Percentiles rank a stretch among this genome's conserved stretches.
Evolutionary conservation across 2,329 filamentous ascomycete species (phyloP).

Genomic region (Volutella citrinella): DNA sequence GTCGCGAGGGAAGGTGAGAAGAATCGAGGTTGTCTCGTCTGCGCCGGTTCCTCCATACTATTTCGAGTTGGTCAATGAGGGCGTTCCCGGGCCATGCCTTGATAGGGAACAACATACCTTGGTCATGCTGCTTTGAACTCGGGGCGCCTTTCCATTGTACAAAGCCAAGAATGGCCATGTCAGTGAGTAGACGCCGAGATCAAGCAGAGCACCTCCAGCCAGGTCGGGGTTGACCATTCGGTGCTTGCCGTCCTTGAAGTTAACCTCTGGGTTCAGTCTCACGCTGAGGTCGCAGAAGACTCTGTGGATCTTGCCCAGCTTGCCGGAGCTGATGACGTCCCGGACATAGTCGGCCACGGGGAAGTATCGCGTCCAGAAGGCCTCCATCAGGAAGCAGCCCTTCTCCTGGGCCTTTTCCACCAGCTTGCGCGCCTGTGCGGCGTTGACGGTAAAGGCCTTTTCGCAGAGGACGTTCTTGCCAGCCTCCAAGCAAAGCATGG

Average conservation of each 20-base stretch:
- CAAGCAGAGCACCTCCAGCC: slow-evolving; percentile 76
- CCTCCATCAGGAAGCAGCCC: slow-evolving; percentile 74
- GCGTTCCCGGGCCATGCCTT: neutral
- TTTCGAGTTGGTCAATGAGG: too few species aligned
- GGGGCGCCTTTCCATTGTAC: slow-evolving; percentile 72
- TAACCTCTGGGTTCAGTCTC: slow-evolving; percentile 2
- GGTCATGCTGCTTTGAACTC: slow-evolving; percentile 61
- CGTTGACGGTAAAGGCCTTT: slow-evolving; percentile 83
- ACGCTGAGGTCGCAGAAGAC: slow-evolving; percentile 32
- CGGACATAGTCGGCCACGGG: slow-evolving; percentile 72
- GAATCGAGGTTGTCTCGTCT: slow-evolving; percentile 73
- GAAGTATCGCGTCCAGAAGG: slow-evolving; percentile 88
- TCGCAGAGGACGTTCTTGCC: slow-evolving; percentile 87
- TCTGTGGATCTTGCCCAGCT: slow-evolving; percentile 58
- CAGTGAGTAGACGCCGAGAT: slow-evolving; percentile 81
- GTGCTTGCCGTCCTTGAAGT: slow-evolving; percentile 43
- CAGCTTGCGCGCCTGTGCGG: slow-evolving; percentile 69
- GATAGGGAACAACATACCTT: slow-evolving; percentile 4
- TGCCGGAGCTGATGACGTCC: slow-evolving; percentile 54
- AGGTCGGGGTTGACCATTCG: slow-evolving; percentile 79
- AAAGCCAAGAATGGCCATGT: slow-evolving; percentile 88
- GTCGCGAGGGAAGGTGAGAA: slow-evolving; percentile 67
- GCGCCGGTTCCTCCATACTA: slow-evolving; percentile 51
- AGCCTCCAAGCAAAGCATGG: slow-evolving; percentile 72
- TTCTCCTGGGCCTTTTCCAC: slow-evolving; percentile 68